A percentile compares a stretch with the other conserved stretches of the same genome.
Evolutionary conservation across 208 protist species (phyloP).

Genomic region (Plasmodiophora brassicae): DNA sequence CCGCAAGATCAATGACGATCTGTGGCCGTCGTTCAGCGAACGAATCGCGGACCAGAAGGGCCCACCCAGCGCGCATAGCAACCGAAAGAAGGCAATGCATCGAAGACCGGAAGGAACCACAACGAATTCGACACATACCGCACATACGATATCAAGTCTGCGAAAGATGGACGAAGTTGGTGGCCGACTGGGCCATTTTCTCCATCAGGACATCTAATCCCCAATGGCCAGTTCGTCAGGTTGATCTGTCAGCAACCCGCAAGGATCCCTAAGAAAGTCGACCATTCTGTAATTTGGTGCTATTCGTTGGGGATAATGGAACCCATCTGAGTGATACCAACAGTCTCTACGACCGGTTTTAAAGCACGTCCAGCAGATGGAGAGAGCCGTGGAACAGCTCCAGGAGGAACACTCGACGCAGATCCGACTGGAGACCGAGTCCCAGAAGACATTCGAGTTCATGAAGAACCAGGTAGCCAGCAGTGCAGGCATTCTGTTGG

Average conservation of each 20-base stretch:
- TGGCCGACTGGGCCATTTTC: too few relatives aligned
- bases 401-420: slow-evolving; percentile 15
- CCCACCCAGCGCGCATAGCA: too few relatives aligned
- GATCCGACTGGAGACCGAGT: background rate
- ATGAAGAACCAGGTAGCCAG: slow-evolving; percentile 7
- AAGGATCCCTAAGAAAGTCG: slow-evolving; percentile 10
- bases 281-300: background rate
- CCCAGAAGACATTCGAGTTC: slow-evolving; percentile 30
- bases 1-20: slow-evolving; percentile 20
- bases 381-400: background rate
- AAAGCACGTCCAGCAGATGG: slow-evolving; percentile 18
- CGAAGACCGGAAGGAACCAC: background rate
- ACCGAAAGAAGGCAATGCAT: background rate
- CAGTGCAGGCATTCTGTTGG: background rate
- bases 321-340: background rate
- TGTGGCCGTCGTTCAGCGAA: slow-evolving; percentile 9
- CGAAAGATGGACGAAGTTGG: slow-evolving; percentile 24
- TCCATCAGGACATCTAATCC: too few relatives aligned
- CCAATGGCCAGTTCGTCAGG: background rate
- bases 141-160: background rate
- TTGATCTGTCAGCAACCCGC: background rate
- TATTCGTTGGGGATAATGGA: background rate
- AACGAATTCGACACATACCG: background rate
- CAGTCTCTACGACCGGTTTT: background rate
- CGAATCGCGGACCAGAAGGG: background rate